Conservation (phyloP, 495 filamentous ascomycete genomes). For the Talaromyces stipitatus region DNA sequence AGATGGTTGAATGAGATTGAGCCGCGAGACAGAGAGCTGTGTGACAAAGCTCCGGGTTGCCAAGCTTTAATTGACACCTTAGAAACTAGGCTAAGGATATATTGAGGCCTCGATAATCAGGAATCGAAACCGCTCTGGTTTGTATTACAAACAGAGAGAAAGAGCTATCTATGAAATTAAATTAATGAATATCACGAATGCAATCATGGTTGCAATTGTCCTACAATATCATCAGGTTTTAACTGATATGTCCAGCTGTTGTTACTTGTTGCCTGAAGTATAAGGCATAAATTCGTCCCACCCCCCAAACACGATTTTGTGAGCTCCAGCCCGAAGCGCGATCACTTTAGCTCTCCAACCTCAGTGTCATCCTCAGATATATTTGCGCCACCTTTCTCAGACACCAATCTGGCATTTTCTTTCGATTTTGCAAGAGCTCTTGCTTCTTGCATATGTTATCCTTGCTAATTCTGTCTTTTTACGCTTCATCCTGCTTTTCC, state of each 20-base stretch:
- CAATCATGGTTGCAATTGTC: no score
- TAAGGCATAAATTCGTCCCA: conserved; percentile 19
- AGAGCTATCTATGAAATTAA: no score
- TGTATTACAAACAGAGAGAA: background rate
- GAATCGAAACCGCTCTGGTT: background rate
- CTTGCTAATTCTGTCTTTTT: background rate
- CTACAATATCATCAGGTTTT: background rate
- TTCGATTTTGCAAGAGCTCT: background rate
- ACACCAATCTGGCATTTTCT: background rate
- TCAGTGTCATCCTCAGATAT: conserved; percentile 2
- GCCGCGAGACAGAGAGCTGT: conserved; percentile 20
- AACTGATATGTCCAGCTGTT: background rate
- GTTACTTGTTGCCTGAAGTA: conserved; percentile 15
- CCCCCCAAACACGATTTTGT: background rate
- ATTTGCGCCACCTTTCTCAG: background rate
- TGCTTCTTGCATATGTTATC: background rate
- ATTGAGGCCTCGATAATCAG: background rate
- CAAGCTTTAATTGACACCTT: background rate
- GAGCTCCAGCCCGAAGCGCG: background rate
- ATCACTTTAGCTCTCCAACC: background rate
- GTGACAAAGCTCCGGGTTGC: conserved; percentile 38
- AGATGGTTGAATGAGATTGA: conserved; percentile 7
- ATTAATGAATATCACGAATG: no score
- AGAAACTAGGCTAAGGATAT: background rate
- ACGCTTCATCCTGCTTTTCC: conserved; percentile 2